These are phyloP conservation scores for Bipolaris cookei DNA, from an alignment of 2,329 filamentous ascomycete genomes.

Conservation along the genomic window DNA sequence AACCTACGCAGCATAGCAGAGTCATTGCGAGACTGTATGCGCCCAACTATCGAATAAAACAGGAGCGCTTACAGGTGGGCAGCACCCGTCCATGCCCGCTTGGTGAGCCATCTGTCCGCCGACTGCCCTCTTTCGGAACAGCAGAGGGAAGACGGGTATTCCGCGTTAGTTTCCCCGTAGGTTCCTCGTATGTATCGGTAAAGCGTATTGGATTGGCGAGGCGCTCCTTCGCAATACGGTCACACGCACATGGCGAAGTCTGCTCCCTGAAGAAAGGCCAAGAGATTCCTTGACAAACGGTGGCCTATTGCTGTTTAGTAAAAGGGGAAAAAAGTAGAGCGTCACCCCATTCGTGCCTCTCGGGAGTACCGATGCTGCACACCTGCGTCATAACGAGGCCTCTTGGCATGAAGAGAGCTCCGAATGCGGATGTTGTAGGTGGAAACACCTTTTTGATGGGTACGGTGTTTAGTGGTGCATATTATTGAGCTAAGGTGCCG, in stretches of 20 bases:
- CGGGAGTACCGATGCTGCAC: conserved; percentile 9
- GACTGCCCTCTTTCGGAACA: conserved; percentile 2
- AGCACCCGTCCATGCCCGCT: not conserved
- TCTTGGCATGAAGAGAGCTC: conserved; percentile 14
- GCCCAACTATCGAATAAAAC: not conserved
- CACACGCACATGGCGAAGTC: not conserved
- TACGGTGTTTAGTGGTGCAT: conserved; percentile 7
- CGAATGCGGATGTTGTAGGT: conserved; percentile 9
- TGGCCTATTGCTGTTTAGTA: not conserved
- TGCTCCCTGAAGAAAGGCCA: conserved; percentile 1
- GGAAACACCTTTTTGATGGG: conserved; percentile 2
- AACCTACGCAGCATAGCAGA: not conserved
- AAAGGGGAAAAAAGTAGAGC: not conserved
- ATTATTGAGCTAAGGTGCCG: conserved; percentile 8
- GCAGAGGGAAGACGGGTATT: conserved; percentile 5
- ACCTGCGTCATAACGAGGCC: conserved; percentile 17
- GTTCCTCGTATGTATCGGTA: conserved; percentile 1
- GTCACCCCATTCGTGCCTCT: conserved; percentile 4
- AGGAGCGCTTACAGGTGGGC: not conserved
- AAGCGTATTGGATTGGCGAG: conserved; percentile 10
- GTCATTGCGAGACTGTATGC: not conserved
- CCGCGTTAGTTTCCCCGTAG: conserved; percentile 17
- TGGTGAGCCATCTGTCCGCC: conserved; percentile 1
- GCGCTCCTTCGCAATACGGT: conserved; percentile 4
- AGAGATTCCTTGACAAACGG: not conserved